Evolutionary conservation across 1,284 basidiomycete genomes (phyloP).

Genomic region (Moesziomyces globuligerus): DNA sequence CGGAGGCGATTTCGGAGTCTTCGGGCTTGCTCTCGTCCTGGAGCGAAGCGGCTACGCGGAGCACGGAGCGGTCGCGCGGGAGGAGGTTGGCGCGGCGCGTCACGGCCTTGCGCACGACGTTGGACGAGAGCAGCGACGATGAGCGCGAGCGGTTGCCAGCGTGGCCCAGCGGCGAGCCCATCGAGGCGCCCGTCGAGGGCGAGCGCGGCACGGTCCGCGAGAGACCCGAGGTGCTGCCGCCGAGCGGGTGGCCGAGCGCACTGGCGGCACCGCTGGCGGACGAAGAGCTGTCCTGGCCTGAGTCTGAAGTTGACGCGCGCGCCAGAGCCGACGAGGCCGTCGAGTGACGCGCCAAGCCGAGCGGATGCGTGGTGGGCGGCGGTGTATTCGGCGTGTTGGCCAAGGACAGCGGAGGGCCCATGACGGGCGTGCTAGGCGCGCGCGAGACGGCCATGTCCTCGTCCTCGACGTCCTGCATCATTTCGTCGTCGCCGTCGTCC

Average conservation of each 20-base stretch:
- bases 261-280: slow-evolving; percentile 15
- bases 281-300: slow-evolving; percentile 46
- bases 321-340: slow-evolving; percentile 16
- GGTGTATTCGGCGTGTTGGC: slow-evolving; percentile 30
- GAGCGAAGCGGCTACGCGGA: slow-evolving; percentile 60
- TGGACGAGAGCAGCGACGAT: slow-evolving; percentile 25
- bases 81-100: slow-evolving; percentile 38
- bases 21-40: slow-evolving; percentile 56
- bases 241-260: neutral
- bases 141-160: slow-evolving; percentile 24
- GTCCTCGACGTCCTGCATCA: slow-evolving; percentile 40
- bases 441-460: slow-evolving; percentile 13
- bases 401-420: slow-evolving; percentile 32
- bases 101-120: slow-evolving; percentile 39
- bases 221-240: neutral
- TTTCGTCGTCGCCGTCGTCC: slow-evolving; percentile 41
- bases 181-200: slow-evolving; percentile 16
- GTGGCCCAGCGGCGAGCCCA: slow-evolving; percentile 21
- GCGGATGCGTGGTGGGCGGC: slow-evolving; percentile 14
- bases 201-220: slow-evolving; percentile 15
- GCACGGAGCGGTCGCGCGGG: slow-evolving; percentile 49
- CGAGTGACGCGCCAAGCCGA: slow-evolving; percentile 6
- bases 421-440: slow-evolving; percentile 25
- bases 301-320: slow-evolving; percentile 36
- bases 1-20: slow-evolving; percentile 62